Conservation (phyloP, 345 rosid genomes). For the Corchorus olitorius region DNA sequence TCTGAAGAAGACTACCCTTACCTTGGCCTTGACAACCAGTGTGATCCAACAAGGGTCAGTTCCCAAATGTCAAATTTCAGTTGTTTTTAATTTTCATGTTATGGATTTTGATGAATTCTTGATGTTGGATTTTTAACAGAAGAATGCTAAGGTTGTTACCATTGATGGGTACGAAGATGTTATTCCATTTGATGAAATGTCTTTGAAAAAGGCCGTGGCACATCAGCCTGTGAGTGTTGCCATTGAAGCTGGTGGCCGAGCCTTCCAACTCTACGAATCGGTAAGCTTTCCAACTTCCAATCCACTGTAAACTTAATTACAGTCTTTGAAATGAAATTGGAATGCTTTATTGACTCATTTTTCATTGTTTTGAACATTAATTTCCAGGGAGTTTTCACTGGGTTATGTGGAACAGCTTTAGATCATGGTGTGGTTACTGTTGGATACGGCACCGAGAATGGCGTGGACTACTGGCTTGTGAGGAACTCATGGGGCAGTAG, state of each 20-base stretch:
- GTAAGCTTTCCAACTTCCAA: slow-evolving; percentile 35
- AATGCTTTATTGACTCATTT: neutral
- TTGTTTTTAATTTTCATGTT: too few species aligned
- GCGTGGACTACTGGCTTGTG: slow-evolving; percentile 79
- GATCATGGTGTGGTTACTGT: slow-evolving; percentile 85
- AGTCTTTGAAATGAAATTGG: neutral
- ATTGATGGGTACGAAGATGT: slow-evolving; percentile 90
- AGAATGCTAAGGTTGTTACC: slow-evolving; percentile 70
- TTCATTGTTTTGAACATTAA: neutral
- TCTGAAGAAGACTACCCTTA: slow-evolving; percentile 81
- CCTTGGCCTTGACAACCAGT: slow-evolving; percentile 47
- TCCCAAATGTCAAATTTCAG: neutral
- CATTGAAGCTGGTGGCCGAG: slow-evolving; percentile 87
- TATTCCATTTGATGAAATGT: slow-evolving; percentile 49
- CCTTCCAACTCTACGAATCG: slow-evolving; percentile 74
- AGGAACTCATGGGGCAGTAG: slow-evolving; percentile 74
- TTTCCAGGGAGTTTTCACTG: slow-evolving; percentile 76
- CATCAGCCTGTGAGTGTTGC: slow-evolving; percentile 92
- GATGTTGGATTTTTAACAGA: slow-evolving; percentile 34
- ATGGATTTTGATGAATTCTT: neutral
- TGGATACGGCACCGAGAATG: slow-evolving; percentile 86
- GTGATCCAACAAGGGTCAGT: slow-evolving; percentile 58
- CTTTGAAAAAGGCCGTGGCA: slow-evolving; percentile 75
- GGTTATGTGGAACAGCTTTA: slow-evolving; percentile 59
- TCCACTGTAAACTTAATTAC: too few species aligned